phyloP scores from a whole-genome alignment of 2,329 filamentous ascomycete genomes.

The Rutstroemia sp. region DNA sequence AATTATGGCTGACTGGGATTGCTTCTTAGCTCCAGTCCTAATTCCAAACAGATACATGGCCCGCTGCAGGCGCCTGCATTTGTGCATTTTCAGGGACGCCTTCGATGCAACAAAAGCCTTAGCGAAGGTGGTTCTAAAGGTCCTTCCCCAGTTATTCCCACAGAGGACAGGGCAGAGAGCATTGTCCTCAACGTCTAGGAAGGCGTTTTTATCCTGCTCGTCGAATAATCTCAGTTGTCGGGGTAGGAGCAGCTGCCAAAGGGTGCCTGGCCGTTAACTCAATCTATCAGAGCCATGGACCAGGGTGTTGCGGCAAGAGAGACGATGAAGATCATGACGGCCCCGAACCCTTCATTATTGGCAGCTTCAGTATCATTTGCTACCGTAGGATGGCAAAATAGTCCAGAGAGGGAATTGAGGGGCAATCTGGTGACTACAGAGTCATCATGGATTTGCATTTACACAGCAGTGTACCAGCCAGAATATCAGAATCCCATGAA shows the following conservation, averaged over 20 bases:
- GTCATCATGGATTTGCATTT: not conserved
- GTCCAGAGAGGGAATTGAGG: not conserved
- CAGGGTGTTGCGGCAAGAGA: conserved; percentile 4
- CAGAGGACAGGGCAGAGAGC: too few species aligned
- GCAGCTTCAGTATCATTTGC: not conserved
- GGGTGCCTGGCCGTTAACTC: too few species aligned
- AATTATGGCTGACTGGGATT: conserved; percentile 4
- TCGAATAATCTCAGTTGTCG: too few species aligned
- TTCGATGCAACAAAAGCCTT: not conserved
- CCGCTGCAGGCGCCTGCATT: conserved; percentile 11
- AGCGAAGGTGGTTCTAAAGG: conserved; percentile 3
- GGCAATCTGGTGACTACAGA: not conserved
- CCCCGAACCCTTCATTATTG: not conserved
- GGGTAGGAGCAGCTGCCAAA: too few species aligned
- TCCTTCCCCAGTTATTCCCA: conserved; percentile 2
- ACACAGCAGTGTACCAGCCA: not conserved
- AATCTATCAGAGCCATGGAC: not conserved
- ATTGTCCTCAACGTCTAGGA: not conserved
- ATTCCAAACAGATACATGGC: conserved; percentile 4
- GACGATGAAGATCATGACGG: conserved; percentile 1
- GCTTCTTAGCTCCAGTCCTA: not conserved
- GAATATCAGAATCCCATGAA: conserved; percentile 1
- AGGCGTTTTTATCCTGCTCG: too few species aligned
- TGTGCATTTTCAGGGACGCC: conserved; percentile 2
- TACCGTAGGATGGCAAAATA: not conserved